These are phyloP conservation scores for Tausonia pullulans DNA, from an alignment of 1,284 basidiomycete genomes.

Conservation along the genomic window DNA sequence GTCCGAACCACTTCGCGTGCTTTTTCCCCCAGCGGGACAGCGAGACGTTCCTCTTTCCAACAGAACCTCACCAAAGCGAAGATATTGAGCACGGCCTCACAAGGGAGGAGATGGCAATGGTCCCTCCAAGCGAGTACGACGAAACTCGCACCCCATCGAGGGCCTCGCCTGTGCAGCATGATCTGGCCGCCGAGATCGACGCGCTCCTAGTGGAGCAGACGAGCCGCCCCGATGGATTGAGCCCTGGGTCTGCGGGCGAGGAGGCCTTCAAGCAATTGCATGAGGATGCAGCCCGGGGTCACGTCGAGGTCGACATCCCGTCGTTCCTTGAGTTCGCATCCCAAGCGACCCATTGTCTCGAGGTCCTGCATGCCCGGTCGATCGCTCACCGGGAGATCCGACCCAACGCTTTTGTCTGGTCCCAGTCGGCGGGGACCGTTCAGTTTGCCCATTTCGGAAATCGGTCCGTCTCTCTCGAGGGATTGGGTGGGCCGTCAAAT, in stretches of 20 bases:
- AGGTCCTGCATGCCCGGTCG: conserved; percentile 49
- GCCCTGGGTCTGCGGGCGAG: too few species aligned
- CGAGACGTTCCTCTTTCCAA: conserved; percentile 51
- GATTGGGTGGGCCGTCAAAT: conserved; percentile 53
- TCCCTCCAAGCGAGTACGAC: background rate
- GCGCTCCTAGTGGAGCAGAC: background rate
- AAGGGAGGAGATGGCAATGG: conserved; percentile 1
- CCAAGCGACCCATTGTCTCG: conserved; percentile 56
- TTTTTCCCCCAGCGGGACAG: conserved; percentile 55
- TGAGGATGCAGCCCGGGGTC: conserved; percentile 40
- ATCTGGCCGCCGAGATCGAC: too few species aligned
- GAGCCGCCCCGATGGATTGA: background rate
- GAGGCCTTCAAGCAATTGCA: too few species aligned
- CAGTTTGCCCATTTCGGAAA: conserved; percentile 63
- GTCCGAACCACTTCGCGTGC: conserved; percentile 51
- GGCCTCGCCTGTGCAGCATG: too few species aligned
- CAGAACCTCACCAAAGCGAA: background rate
- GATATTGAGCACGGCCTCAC: background rate
- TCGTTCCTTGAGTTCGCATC: conserved; percentile 44
- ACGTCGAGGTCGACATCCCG: conserved; percentile 46
- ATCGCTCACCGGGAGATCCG: conserved; percentile 59
- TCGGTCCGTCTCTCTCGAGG: conserved; percentile 56
- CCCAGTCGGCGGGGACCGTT: conserved; percentile 48
- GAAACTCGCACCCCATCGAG: too few species aligned
- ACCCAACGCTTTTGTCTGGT: conserved; percentile 56